Evolutionary conservation across 768 basidiomycete species (phyloP).

Genomic region (Termitomyces heimii): DNA sequence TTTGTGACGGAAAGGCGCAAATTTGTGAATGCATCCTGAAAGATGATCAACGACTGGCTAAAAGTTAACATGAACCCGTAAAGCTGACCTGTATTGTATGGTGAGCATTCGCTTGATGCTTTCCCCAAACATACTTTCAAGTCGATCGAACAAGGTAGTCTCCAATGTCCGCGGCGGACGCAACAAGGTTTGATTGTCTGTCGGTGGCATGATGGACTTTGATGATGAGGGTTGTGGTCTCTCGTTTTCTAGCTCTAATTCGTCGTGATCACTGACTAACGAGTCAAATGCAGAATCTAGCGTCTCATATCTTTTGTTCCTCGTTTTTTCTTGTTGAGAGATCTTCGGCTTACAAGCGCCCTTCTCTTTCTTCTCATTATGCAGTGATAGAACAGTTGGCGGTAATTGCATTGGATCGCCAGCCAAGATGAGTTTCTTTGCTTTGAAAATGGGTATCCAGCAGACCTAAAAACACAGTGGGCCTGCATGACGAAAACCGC

Average conservation of each 20-base stretch:
- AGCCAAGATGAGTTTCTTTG: slow-evolving; percentile 82
- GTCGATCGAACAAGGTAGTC: slow-evolving; percentile 86
- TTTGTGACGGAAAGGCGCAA: slow-evolving; percentile 78
- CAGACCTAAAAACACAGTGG: slow-evolving; percentile 53
- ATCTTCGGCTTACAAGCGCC: background rate
- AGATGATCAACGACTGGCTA: background rate
- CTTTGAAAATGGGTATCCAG: slow-evolving; percentile 95
- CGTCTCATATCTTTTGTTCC: background rate
- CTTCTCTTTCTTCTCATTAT: slow-evolving; percentile 26
- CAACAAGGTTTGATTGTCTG: slow-evolving; percentile 23
- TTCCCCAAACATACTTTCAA: slow-evolving; percentile 84
- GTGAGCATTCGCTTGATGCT: slow-evolving; percentile 82
- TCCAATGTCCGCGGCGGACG: slow-evolving; percentile 71
- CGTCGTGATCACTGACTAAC: background rate
- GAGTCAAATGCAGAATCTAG: background rate
- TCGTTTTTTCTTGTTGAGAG: background rate
- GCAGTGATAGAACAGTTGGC: slow-evolving; percentile 78
- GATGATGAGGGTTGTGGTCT: background rate
- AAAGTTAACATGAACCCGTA: background rate
- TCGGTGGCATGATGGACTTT: background rate
- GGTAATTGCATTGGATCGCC: slow-evolving; percentile 97
- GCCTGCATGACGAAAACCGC: background rate
- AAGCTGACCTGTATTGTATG: slow-evolving; percentile 76
- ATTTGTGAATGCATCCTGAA: slow-evolving; percentile 84
- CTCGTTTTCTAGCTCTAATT: background rate